Conservation (phyloP, 257 asterid species). For the Rehmannia glutinosa region DNA sequence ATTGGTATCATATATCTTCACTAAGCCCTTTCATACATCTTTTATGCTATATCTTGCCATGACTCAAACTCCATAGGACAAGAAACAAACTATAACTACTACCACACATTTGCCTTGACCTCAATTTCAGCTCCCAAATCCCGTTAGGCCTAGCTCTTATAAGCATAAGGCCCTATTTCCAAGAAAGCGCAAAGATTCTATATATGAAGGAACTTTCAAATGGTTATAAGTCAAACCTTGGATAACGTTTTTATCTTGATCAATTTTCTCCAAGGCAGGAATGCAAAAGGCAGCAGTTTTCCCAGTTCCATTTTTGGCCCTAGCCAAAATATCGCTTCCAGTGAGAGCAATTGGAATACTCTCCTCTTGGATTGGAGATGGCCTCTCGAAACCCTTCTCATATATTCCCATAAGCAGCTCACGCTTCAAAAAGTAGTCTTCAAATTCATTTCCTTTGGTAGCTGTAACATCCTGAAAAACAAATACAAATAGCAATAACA, state of each 20-base stretch:
- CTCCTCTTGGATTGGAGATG: slow-evolving; percentile 86
- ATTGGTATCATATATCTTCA: slow-evolving; percentile 2
- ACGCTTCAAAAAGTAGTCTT: slow-evolving; percentile 80
- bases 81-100: neutral
- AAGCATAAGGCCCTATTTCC: neutral
- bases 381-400: slow-evolving; percentile 82
- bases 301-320: slow-evolving; percentile 89
- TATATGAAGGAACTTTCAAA: slow-evolving; percentile 12
- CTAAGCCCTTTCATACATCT: neutral
- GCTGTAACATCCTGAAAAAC: slow-evolving; percentile 72
- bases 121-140: slow-evolving; percentile 6
- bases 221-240: slow-evolving; percentile 46
- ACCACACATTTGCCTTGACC: neutral
- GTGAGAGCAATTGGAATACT: slow-evolving; percentile 81
- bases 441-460: slow-evolving; percentile 83
- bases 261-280: slow-evolving; percentile 80
- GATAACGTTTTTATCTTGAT: slow-evolving; percentile 55
- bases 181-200: slow-evolving; percentile 5
- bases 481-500: slow-evolving; percentile 10
- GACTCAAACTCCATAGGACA: neutral
- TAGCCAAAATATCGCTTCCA: slow-evolving; percentile 76
- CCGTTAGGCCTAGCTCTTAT: neutral
- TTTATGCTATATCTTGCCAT: slow-evolving; percentile 1
- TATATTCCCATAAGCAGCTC: slow-evolving; percentile 86
- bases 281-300: slow-evolving; percentile 85